phyloP scores from a whole-genome alignment of 1,284 basidiomycete species.

The Porogramme epimiltina region DNA sequence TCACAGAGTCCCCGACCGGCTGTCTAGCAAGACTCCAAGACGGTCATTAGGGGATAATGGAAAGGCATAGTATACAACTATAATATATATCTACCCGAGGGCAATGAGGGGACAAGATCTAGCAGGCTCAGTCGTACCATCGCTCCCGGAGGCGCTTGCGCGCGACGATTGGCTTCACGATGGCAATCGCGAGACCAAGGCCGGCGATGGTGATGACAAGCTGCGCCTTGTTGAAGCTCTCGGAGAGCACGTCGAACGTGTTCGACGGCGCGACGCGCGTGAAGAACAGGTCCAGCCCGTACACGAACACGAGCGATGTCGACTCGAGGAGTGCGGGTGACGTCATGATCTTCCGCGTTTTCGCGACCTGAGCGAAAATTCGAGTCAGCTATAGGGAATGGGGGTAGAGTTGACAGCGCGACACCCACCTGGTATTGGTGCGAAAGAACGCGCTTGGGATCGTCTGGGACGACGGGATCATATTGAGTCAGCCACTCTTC shows the following conservation, averaged over 20 bases:
- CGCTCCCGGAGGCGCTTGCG: constrained; percentile 64
- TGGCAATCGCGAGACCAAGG: constrained; percentile 70
- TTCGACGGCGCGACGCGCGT: constrained; percentile 85
- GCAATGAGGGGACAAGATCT: too few relatives aligned
- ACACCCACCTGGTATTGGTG: constrained; percentile 71
- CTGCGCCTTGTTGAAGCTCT: constrained; percentile 93
- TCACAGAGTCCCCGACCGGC: too few relatives aligned
- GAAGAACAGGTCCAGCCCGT: constrained; percentile 87
- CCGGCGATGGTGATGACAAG: constrained; percentile 82
- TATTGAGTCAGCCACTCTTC: constrained; percentile 90
- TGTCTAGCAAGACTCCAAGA: too few relatives aligned
- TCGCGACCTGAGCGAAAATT: constrained; percentile 55
- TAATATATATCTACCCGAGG: neutral
- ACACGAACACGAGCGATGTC: constrained; percentile 86
- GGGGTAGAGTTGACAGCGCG: neutral
- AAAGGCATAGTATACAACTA: too few relatives aligned
- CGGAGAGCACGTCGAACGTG: constrained; percentile 92
- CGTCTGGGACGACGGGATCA: constrained; percentile 75
- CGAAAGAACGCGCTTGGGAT: constrained; percentile 76
- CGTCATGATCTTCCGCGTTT: constrained; percentile 66
- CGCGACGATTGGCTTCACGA: constrained; percentile 77
- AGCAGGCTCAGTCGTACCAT: constrained; percentile 55
- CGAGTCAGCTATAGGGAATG: neutral
- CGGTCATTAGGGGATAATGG: too few relatives aligned
- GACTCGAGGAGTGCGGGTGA: constrained; percentile 89